Base-by-base conservation (phyloP, 108 stramenopile genomes). In the Nitzschia sp. region DNA sequence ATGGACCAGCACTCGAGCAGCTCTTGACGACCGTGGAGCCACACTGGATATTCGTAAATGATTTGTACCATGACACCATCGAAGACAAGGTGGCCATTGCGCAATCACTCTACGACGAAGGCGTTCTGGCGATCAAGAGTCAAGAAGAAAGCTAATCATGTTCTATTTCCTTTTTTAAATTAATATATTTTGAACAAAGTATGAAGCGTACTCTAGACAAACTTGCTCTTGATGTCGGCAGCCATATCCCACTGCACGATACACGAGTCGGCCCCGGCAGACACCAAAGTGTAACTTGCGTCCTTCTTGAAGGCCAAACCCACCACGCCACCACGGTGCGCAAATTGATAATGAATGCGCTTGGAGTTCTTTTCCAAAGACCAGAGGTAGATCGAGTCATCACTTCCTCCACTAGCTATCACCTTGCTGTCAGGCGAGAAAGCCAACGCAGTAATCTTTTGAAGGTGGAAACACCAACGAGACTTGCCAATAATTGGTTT, bases 1-100 rank as follows among this genome's bases (percentile, higher is more conserved):
- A 98, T 68, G 99, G 95, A 3, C 96, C 93, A 2, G 94, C 97
- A 18, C 51, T 99, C 29, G 99, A 99, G 64, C 76, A 76, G 67
- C 75, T 98, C 0, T 53, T 99, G 45, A 89, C 83, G 6, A 96
- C 98, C 6, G 86, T 86, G 5, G 93, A 94, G 70, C 93, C 93
- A 24, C 75, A 80, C 47, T 96, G 95, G 95, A 91, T 94, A 31
- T 61, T 71, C 34, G 91, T 96, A 46, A 80, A 86, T 53, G 93
- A 94, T 72, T 81, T 96, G 71, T 79, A 89, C 28, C 95, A 96
- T 70, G 95, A 92, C 19, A 88, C 89, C 34, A 73, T 93, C 30
- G 95, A 94, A 57, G 95, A 96, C 74, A 96, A 94, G 58, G 82
- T 96, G 64, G 90, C 80, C 47, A 88, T 96, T 48, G 88, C 90